Evolutionary conservation across 371 early-diverging fungal genomes (phyloP).

Genomic region (Blakeslea trispora): DNA sequence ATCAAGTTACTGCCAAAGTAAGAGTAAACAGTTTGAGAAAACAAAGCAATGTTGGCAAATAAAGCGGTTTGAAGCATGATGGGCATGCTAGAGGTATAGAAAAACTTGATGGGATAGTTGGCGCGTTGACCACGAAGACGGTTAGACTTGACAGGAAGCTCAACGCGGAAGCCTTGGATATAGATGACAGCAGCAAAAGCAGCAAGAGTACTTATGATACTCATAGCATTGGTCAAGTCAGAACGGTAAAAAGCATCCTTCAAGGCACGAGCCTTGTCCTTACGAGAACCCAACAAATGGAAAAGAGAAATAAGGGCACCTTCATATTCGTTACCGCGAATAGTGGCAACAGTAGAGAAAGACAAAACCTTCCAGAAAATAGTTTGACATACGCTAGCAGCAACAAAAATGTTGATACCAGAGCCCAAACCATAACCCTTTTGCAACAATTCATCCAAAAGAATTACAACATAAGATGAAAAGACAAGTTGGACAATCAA

Average conservation of each 20-base stretch:
- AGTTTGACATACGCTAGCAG: slow-evolving; percentile 99
- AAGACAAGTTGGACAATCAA: slow-evolving; percentile 97
- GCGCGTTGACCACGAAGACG: slow-evolving; percentile 97
- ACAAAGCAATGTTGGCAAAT: slow-evolving; percentile 93
- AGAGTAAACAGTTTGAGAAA: slow-evolving; percentile 96
- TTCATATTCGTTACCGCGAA: slow-evolving; percentile 99
- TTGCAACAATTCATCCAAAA: slow-evolving; percentile 99
- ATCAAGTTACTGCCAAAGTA: slow-evolving; percentile 95
- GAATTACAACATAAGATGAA: slow-evolving; percentile 96
- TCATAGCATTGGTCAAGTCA: slow-evolving; percentile 97
- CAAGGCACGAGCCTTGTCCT: slow-evolving; percentile 96
- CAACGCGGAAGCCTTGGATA: slow-evolving; percentile 99
- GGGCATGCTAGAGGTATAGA: slow-evolving; percentile 99
- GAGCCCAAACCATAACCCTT: slow-evolving; percentile 99
- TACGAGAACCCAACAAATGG: slow-evolving; percentile 94
- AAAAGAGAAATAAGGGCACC: slow-evolving; percentile 97
- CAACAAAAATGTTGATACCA: slow-evolving; percentile 99
- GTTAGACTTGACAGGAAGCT: slow-evolving; percentile 98
- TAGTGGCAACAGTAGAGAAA: slow-evolving; percentile 96
- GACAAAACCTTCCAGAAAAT: slow-evolving; percentile 99
- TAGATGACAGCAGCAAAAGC: slow-evolving; percentile 98
- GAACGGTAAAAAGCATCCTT: slow-evolving; percentile 98
- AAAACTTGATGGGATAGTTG: slow-evolving; percentile 98
- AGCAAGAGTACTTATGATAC: slow-evolving; percentile 87
- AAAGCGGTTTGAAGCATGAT: slow-evolving; percentile 99